Evolutionary conservation across 345 rosid species (phyloP).

Genomic region (Arabidopsis thaliana): DNA sequence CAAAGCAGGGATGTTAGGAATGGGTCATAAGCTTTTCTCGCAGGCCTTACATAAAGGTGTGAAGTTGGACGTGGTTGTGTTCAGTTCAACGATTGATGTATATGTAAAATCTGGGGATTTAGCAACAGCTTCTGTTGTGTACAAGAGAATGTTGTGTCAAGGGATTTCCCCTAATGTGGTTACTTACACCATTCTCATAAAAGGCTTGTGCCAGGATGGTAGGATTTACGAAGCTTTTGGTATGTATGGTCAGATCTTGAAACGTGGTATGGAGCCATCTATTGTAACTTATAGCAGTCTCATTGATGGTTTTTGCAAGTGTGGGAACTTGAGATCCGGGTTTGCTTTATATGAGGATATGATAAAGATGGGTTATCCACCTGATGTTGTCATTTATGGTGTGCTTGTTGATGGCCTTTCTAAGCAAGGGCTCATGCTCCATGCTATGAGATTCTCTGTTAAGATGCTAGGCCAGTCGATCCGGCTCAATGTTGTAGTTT

Average conservation of each 20-base stretch:
- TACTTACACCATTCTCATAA: constrained; percentile 54
- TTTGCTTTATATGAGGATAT: constrained; percentile 48
- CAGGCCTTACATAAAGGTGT: constrained; percentile 46
- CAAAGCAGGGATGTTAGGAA: constrained; percentile 54
- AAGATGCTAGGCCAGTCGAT: constrained; percentile 37
- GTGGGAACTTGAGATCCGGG: constrained; percentile 51
- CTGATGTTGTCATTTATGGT: constrained; percentile 48
- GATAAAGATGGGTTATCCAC: constrained; percentile 41
- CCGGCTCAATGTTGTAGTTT: constrained; percentile 45
- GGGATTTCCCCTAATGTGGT: constrained; percentile 53
- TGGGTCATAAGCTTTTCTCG: constrained; percentile 49
- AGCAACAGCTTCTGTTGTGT: constrained; percentile 41
- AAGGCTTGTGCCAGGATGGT: constrained; percentile 52
- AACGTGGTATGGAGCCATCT: constrained; percentile 53
- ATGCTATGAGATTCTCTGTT: constrained; percentile 53
- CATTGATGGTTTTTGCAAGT: constrained; percentile 57
- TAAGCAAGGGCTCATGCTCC: constrained; percentile 51
- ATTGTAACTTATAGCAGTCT: constrained; percentile 53
- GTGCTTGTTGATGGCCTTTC: constrained; percentile 57
- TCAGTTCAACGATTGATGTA: constrained; percentile 52
- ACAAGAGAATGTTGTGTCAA: constrained; percentile 52
- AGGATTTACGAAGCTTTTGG: constrained; percentile 54
- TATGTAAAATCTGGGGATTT: constrained; percentile 48
- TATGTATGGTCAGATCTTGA: constrained; percentile 51
- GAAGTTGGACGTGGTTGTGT: constrained; percentile 54